A percentile compares a stretch with the other conserved stretches of the same genome.
Conservation (phyloP, 192 early-diverging fungal genomes). For the Podila epigama region DNA sequence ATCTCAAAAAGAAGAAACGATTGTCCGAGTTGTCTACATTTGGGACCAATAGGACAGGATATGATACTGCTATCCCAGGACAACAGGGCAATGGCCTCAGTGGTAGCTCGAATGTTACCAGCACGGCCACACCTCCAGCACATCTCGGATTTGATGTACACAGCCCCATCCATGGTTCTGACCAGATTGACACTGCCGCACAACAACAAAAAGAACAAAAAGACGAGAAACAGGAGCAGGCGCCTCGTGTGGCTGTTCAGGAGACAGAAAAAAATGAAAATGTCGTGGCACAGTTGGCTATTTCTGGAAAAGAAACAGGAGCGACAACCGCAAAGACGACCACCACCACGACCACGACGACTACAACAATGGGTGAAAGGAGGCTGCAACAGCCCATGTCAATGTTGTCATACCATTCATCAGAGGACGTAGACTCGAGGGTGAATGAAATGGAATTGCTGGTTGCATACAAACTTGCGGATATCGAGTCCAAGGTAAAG, state of each 20-base stretch:
- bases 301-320: background rate
- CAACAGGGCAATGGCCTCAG: background rate
- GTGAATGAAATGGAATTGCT: constrained; percentile 26
- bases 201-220: no score
- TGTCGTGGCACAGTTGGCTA: background rate
- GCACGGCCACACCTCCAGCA: background rate
- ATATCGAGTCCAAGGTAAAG: constrained; percentile 36
- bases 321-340: background rate
- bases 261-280: no score
- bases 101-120: background rate
- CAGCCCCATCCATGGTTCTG: no score
- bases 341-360: background rate
- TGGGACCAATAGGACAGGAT: background rate
- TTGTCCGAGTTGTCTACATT: background rate
- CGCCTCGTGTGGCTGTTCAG: background rate
- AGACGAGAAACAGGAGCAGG: no score
- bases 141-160: no score
- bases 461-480: constrained; percentile 19
- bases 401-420: constrained; percentile 3
- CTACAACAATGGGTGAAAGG: background rate
- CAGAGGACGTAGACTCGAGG: constrained; percentile 21
- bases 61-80: background rate
- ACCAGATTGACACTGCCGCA: no score
- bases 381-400: background rate
- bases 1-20: background rate